Conservation (phyloP, 306 rosid genomes). For the Cyclanthera cordifolia region DNA sequence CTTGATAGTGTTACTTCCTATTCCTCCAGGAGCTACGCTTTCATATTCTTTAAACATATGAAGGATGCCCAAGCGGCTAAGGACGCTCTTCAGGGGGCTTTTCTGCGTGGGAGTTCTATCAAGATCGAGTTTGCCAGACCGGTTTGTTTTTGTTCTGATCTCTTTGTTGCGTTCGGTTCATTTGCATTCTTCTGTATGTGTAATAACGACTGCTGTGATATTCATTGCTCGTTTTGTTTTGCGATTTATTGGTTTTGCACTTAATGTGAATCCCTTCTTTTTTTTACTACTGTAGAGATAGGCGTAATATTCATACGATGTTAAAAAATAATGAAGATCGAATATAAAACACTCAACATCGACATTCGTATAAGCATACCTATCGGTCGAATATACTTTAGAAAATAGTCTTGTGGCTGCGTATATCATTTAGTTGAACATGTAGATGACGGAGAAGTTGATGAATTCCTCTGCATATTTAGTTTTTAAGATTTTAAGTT, state of each 20-base stretch:
- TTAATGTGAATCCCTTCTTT: background rate
- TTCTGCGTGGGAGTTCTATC: conserved; percentile 45
- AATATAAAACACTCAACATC: background rate
- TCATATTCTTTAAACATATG: conserved; percentile 63
- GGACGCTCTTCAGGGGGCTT: conserved; percentile 57
- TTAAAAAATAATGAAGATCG: background rate
- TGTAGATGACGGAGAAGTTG: background rate
- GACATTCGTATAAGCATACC: background rate
- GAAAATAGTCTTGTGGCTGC: background rate
- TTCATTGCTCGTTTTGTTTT: too few relatives aligned
- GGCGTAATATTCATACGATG: background rate
- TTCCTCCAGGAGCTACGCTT: conserved; percentile 73
- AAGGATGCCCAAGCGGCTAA: conserved; percentile 91
- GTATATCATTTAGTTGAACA: background rate
- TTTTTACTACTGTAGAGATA: background rate
- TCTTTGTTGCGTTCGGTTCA: conserved; percentile 30
- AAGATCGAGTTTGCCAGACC: conserved; percentile 94
- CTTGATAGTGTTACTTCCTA: conserved; percentile 73
- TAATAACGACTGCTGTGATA: conserved; percentile 10
- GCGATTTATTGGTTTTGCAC: background rate
- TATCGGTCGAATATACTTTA: background rate
- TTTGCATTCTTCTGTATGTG: conserved; percentile 18
- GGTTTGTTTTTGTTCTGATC: conserved; percentile 89
- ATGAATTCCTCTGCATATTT: background rate
- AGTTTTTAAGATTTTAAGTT: background rate